Conservation (phyloP, 768 basidiomycete genomes). For the Mycena maculata region DNA sequence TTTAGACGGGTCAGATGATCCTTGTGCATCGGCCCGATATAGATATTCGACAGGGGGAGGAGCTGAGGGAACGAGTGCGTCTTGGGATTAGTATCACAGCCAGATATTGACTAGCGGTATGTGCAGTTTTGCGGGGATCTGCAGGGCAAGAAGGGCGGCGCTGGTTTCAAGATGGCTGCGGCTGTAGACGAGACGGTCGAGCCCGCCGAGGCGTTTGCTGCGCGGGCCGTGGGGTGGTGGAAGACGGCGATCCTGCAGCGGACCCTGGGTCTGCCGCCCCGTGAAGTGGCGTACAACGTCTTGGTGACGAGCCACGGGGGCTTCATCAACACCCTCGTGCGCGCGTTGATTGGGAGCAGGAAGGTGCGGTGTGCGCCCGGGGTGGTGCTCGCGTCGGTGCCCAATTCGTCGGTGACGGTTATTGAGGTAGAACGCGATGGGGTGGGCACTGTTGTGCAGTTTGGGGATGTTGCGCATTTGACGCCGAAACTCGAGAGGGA, state of each 20-base stretch:
- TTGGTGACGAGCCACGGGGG: conserved; percentile 78
- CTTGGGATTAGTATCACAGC: background rate
- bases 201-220: conserved; percentile 50
- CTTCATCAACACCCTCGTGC: conserved; percentile 66
- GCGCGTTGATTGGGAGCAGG: conserved; percentile 56
- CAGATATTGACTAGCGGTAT: background rate
- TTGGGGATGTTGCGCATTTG: conserved; percentile 69
- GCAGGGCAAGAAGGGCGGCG: conserved; percentile 57
- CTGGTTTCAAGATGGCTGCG: conserved; percentile 33
- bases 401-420: conserved; percentile 69
- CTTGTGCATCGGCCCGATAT: conserved; percentile 63
- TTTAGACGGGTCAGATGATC: conserved; percentile 76
- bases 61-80: conserved; percentile 75
- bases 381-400: conserved; percentile 50
- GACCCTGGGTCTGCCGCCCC: conserved; percentile 37
- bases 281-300: conserved; percentile 50
- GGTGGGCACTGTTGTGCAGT: conserved; percentile 59
- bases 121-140: conserved; percentile 69
- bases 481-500: conserved; percentile 37
- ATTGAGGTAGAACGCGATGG: conserved; percentile 61
- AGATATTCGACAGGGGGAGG: conserved; percentile 54
- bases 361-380: conserved; percentile 51
- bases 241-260: conserved; percentile 52
- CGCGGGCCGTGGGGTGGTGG: conserved; percentile 76
- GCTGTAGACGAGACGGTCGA: conserved; percentile 51